These are phyloP conservation scores for Geosiphon pyriformis DNA, from an alignment of 192 early-diverging fungal species.

Conservation along the genomic window DNA sequence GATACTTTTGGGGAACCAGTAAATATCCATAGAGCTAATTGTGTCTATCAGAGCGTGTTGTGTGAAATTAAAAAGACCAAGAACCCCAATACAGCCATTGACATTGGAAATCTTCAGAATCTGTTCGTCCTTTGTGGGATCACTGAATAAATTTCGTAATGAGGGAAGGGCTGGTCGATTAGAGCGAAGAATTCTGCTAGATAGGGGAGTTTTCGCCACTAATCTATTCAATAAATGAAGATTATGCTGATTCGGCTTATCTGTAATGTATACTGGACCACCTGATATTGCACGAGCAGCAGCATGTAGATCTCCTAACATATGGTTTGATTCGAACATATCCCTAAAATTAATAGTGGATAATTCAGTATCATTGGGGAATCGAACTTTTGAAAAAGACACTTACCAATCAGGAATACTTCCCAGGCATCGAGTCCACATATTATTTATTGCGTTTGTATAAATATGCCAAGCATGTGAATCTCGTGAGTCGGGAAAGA, in stretches of 20 bases:
- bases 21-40: background rate
- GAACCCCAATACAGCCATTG: conserved; percentile 9
- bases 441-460: conserved; percentile 44
- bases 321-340: conserved; percentile 49
- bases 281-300: conserved; percentile 44
- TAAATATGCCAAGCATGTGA: conserved; percentile 55
- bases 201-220: background rate
- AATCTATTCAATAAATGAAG: background rate
- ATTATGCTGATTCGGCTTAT: conserved; percentile 24
- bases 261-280: conserved; percentile 54
- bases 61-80: conserved; percentile 25
- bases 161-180: conserved; percentile 16
- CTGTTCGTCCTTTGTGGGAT: conserved; percentile 12
- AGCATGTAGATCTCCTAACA: conserved; percentile 44
- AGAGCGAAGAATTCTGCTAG: conserved; percentile 17
- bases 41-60: background rate
- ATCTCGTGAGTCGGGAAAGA: conserved; percentile 39
- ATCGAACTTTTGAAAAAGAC: background rate
- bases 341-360: conserved; percentile 26
- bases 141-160: conserved; percentile 21
- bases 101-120: conserved; percentile 23
- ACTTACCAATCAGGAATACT: conserved; percentile 38
- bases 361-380: background rate
- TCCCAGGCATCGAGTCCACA: conserved; percentile 38
- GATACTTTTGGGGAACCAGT: background rate